Evolutionary conservation across 2,329 filamentous ascomycete genomes (phyloP), one percentile per base, ranked within the genome.

Genomic region (Sporothrix luriei): DNA sequence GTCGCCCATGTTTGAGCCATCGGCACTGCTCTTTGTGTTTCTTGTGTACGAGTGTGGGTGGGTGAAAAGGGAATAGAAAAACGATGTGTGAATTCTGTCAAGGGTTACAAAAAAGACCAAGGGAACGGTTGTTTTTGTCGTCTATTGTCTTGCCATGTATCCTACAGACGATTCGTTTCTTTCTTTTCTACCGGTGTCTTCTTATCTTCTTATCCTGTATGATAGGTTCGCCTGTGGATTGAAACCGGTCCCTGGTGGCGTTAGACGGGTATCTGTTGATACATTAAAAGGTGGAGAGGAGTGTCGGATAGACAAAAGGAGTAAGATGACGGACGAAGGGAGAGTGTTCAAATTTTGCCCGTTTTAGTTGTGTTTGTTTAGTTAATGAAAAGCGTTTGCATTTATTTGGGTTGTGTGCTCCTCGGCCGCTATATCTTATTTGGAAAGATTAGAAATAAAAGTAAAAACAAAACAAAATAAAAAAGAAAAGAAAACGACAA

Each of bases 21-120:
- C 10, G 29, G 16, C 26, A 4, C 21, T 54, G 16, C 48, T 29
- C 3, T 16, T 40, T 43, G 7, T 24, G 11, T 13, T 7, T 38
- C 19, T 16, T 65, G 46, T 65, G 46, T 65, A 65, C 38, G 62
- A 65, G 24, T 52, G 46, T 4, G 54, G 54, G 6, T n/a, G 13
- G 26, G 54, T 19, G 14, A n/a, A 64, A 49, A 29, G 7, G 61
- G 40, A 29, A 19, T 24, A 29, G 59, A 62, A 13, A 62, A 48
- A 40, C 4, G 33, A 33, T 33, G 33, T 33, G 33, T 33, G 33
- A 33, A 33, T 33, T 7, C 0, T 9, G 0, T 7, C 3, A 29
- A 29, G 4, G 24, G 21, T 43, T 43, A n/a, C 33, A 62, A 14
- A 62, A 61, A 38, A 24, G 5, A 13, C 33, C 54, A 16, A 38